Percentiles rank a stretch among this genome's conserved stretches.
phyloP scores from a whole-genome alignment of 768 basidiomycete genomes.

The Tylopilus sp. region DNA sequence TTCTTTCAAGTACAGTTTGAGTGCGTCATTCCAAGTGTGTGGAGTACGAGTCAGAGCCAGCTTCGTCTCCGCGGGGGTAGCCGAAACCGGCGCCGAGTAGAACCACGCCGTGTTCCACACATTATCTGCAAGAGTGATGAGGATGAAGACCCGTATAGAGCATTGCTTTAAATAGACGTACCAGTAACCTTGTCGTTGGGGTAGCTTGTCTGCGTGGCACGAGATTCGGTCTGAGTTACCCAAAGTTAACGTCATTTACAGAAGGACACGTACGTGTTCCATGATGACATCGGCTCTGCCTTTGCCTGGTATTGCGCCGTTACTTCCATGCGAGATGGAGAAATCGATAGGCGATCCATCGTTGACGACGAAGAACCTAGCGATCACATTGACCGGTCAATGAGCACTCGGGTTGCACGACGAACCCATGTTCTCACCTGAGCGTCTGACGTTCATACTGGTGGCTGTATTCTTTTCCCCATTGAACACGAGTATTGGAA shows the following conservation, averaged over 20 bases:
- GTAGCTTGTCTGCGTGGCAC: neutral
- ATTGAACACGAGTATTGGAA: constrained; percentile 11
- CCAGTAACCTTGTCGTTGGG: constrained; percentile 1
- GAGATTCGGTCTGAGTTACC: neutral
- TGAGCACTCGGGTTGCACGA: no score
- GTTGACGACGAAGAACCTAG: constrained; percentile 6
- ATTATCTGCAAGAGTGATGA: constrained; percentile 1
- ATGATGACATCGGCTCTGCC: constrained; percentile 1
- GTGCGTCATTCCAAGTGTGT: neutral
- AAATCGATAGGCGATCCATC: constrained; percentile 8
- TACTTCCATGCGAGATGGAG: constrained; percentile 2
- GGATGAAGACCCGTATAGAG: no score
- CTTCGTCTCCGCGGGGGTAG: neutral
- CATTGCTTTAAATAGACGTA: neutral
- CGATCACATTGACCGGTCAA: no score
- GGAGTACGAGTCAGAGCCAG: neutral
- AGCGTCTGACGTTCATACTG: constrained; percentile 1
- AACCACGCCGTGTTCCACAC: constrained; percentile 10
- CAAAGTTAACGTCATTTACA: neutral
- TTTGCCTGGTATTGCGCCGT: neutral
- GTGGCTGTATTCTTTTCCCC: constrained; percentile 8
- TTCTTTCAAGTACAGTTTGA: neutral
- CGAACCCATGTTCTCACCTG: neutral
- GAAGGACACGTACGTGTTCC: neutral
- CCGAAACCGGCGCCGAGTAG: constrained; percentile 2